Evolutionary conservation across 176 grass and related monocot species (phyloP).

Genomic region (Saccharum spontaneum): DNA sequence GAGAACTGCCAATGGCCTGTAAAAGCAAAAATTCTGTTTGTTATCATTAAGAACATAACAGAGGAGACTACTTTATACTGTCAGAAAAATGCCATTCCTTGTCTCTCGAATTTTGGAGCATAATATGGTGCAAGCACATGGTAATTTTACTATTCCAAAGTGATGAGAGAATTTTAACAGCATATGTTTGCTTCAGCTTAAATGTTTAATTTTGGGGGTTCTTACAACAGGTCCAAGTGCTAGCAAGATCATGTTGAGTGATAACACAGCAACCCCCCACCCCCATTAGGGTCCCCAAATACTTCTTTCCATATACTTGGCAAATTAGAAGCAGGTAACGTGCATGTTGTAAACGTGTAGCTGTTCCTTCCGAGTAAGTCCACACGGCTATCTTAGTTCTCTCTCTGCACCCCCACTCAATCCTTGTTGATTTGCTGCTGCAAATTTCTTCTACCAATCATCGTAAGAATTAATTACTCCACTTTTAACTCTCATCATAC

Average conservation of each 20-base stretch:
- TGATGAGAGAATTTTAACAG: too few relatives aligned
- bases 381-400: background rate
- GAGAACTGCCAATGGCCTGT: constrained; percentile 82
- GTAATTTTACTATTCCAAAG: too few relatives aligned
- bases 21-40: background rate
- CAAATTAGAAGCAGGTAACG: background rate
- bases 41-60: background rate
- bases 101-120: too few relatives aligned
- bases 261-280: background rate
- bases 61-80: background rate
- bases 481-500: background rate
- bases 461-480: background rate
- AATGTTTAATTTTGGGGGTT: too few relatives aligned
- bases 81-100: too few relatives aligned
- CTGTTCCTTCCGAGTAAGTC: background rate
- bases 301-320: background rate
- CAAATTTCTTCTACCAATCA: background rate
- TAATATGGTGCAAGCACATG: too few relatives aligned
- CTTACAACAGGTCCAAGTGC: too few relatives aligned
- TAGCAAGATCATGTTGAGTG: background rate
- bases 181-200: too few relatives aligned
- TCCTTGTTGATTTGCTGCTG: background rate
- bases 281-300: background rate
- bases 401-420: background rate
- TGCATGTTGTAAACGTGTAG: background rate